Percentiles rank a stretch among this genome's conserved stretches.
phyloP scores from a whole-genome alignment of 148 eudicot genomes.

The Chenopodium suecicum region DNA sequence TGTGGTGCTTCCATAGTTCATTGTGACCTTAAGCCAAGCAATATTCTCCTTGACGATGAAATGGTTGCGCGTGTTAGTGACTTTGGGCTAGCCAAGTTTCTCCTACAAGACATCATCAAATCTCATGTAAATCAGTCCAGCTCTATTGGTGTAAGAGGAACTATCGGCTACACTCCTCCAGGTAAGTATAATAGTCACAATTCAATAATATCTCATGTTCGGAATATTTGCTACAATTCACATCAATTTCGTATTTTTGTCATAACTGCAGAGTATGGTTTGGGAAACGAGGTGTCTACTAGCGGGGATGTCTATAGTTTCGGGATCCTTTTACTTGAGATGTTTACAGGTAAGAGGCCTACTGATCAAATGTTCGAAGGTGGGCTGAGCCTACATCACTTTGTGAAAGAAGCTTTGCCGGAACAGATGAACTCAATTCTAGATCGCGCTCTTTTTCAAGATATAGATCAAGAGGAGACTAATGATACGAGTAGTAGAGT shows the following conservation, averaged over 20 bases:
- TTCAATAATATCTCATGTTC: no score
- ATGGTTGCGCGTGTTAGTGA: slow-evolving; percentile 48
- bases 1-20: slow-evolving; percentile 30
- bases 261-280: slow-evolving; percentile 23
- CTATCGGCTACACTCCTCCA: slow-evolving; percentile 36
- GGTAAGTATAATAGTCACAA: slow-evolving; percentile 7
- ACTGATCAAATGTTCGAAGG: slow-evolving; percentile 18
- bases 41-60: slow-evolving; percentile 36
- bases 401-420: background rate
- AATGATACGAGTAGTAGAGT: background rate
- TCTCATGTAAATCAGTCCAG: slow-evolving; percentile 10
- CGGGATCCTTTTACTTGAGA: slow-evolving; percentile 27
- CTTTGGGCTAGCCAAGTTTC: slow-evolving; percentile 45
- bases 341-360: slow-evolving; percentile 27
- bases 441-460: slow-evolving; percentile 4
- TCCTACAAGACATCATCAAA: background rate
- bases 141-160: slow-evolving; percentile 30
- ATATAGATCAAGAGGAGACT: background rate
- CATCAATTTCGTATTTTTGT: no score
- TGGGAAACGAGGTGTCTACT: slow-evolving; percentile 26
- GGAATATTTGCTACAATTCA: no score
- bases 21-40: slow-evolving; percentile 46
- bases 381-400: slow-evolving; percentile 14
- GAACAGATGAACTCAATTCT: background rate
- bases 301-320: slow-evolving; percentile 29